These are phyloP conservation scores for Medicago arabica DNA, from an alignment of 306 rosid species.

Conservation along the genomic window DNA sequence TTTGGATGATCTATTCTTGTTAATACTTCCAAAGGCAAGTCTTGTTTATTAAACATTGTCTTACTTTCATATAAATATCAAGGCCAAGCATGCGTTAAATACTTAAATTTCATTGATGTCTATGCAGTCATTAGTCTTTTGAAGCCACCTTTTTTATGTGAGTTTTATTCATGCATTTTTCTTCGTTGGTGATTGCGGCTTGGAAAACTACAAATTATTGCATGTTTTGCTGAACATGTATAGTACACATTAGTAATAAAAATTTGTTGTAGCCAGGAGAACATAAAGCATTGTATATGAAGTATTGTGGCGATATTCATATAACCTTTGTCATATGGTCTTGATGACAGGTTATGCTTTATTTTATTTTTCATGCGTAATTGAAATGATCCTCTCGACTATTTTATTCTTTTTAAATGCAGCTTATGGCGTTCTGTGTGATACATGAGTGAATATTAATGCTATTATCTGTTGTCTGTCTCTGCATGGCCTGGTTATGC, in stretches of 20 bases:
- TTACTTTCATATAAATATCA: too few species aligned
- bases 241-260: neutral
- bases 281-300: neutral
- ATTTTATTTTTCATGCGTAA: constrained; percentile 15
- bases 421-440: constrained; percentile 12
- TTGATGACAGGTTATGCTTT: constrained; percentile 15
- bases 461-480: constrained; percentile 8
- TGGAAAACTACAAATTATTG: neutral
- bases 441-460: neutral
- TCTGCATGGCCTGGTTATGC: constrained; percentile 25
- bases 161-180: too few species aligned
- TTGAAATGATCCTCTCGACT: neutral
- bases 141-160: too few species aligned
- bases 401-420: neutral
- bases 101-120: too few species aligned
- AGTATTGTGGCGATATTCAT: neutral
- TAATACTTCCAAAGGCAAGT: too few species aligned
- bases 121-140: too few species aligned
- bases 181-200: too few species aligned
- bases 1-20: too few species aligned
- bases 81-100: too few species aligned
- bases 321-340: constrained; percentile 6
- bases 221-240: neutral
- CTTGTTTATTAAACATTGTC: too few species aligned
- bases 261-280: constrained; percentile 2